These are phyloP conservation scores for Leccinum fibrillosum DNA, from an alignment of 768 basidiomycete genomes.

Conservation along the genomic window DNA sequence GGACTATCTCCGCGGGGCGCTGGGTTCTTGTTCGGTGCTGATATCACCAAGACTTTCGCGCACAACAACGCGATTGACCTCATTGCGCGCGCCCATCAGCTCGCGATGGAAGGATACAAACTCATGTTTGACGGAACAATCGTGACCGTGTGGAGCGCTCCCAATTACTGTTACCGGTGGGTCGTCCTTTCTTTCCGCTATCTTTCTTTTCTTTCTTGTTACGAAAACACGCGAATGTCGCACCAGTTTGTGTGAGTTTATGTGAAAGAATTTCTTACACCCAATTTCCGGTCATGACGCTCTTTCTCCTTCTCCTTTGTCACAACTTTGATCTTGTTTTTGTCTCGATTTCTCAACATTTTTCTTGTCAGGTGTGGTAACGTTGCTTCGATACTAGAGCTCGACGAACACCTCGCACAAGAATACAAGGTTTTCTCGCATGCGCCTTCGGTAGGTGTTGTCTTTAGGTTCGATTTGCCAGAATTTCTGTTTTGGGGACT, in stretches of 20 bases:
- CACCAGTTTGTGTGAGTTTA: neutral
- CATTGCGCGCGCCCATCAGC: conserved; percentile 95
- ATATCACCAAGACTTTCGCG: conserved; percentile 86
- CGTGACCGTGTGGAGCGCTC: conserved; percentile 98
- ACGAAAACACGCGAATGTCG: neutral
- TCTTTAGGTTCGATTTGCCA: conserved; percentile 1
- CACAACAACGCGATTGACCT: conserved; percentile 92
- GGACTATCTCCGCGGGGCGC: conserved; percentile 97
- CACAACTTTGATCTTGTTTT: conserved; percentile 1
- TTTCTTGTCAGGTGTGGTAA: conserved; percentile 75
- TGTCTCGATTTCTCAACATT: neutral
- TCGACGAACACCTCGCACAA: conserved; percentile 90
- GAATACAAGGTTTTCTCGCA: conserved; percentile 96
- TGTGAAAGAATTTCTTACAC: conserved; percentile 1
- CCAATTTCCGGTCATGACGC: conserved; percentile 25
- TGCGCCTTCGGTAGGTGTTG: conserved; percentile 70
- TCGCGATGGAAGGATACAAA: conserved; percentile 97
- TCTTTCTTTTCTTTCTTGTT: neutral
- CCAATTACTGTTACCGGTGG: conserved; percentile 97
- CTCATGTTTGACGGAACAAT: conserved; percentile 95
- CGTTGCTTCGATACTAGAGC: conserved; percentile 89
- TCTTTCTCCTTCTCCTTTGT: conserved; percentile 3
- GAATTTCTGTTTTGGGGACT: neutral
- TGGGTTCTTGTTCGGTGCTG: conserved; percentile 91
- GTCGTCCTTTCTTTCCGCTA: conserved; percentile 24